Conservation (phyloP, 805 yeast species). For the Saturnispora halmiae region DNA sequence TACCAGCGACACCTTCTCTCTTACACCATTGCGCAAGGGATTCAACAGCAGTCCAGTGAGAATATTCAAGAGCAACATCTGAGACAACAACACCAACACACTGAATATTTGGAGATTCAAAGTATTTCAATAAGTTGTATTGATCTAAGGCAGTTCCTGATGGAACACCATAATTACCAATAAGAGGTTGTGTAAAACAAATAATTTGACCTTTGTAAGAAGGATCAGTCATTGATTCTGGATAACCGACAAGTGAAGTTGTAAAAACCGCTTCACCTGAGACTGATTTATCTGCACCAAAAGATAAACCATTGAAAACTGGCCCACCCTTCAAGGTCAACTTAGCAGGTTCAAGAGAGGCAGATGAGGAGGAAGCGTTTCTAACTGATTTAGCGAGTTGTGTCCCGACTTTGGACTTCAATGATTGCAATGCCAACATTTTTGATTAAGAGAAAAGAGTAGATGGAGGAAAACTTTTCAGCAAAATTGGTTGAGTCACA, state of each 20-base stretch:
- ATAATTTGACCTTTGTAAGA: slow-evolving; percentile 96
- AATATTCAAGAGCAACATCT: slow-evolving; percentile 88
- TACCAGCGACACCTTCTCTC: slow-evolving; percentile 92
- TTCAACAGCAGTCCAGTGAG: slow-evolving; percentile 99
- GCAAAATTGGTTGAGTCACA: slow-evolving; percentile 2
- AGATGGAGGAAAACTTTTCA: neutral
- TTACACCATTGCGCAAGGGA: slow-evolving; percentile 92
- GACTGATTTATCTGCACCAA: slow-evolving; percentile 87
- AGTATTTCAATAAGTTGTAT: slow-evolving; percentile 75
- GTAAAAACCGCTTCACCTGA: slow-evolving; percentile 98
- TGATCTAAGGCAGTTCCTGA: slow-evolving; percentile 72
- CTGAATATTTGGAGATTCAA: slow-evolving; percentile 86
- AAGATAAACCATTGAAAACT: slow-evolving; percentile 83
- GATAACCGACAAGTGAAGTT: slow-evolving; percentile 96
- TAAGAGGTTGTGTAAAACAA: slow-evolving; percentile 92
- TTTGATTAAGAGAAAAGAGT: neutral
- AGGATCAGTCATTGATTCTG: slow-evolving; percentile 96
- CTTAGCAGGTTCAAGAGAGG: slow-evolving; percentile 67
- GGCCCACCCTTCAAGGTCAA: slow-evolving; percentile 90
- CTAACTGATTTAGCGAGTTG: slow-evolving; percentile 4
- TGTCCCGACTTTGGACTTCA: slow-evolving; percentile 6
- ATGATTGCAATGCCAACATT: slow-evolving; percentile 13
- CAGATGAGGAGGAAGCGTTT: slow-evolving; percentile 24
- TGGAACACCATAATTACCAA: slow-evolving; percentile 98
- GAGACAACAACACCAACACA: slow-evolving; percentile 95